Evolutionary conservation across 192 early-diverging fungal genomes (phyloP).

Genomic region (Gryganskiella cystojenkinii): DNA sequence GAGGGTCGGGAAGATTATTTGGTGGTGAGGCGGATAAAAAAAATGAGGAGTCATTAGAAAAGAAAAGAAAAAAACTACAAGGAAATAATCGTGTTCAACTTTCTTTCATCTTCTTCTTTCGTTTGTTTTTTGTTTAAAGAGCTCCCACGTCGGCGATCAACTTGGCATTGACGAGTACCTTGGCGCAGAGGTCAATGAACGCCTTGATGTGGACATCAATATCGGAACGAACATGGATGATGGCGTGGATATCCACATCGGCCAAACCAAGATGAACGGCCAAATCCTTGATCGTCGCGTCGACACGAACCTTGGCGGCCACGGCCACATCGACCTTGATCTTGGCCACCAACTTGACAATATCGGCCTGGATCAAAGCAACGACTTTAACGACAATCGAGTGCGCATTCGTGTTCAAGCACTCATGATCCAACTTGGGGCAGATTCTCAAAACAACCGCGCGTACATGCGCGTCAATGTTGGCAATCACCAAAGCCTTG

Average conservation of each 20-base stretch:
- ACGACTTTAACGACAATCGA: slow-evolving; percentile 23
- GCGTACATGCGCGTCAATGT: slow-evolving; percentile 39
- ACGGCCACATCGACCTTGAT: slow-evolving; percentile 26
- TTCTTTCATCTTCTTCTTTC: too few species aligned
- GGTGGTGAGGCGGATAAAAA: not conserved
- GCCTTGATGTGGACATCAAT: slow-evolving; percentile 32
- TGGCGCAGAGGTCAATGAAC: slow-evolving; percentile 21
- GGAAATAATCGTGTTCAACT: not conserved
- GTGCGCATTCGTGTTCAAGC: slow-evolving; percentile 26
- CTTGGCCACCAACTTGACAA: slow-evolving; percentile 25
- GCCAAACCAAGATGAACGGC: slow-evolving; percentile 6
- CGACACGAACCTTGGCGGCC: slow-evolving; percentile 12
- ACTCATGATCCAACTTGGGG: slow-evolving; percentile 6
- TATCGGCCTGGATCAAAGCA: slow-evolving; percentile 29
- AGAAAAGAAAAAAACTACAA: not conserved
- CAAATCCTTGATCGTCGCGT: slow-evolving; percentile 16
- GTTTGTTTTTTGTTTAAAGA: too few species aligned
- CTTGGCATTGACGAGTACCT: slow-evolving; percentile 18
- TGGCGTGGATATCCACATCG: slow-evolving; percentile 17
- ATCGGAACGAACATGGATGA: slow-evolving; percentile 4
- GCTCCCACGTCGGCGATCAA: slow-evolving; percentile 27
- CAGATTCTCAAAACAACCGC: slow-evolving; percentile 8
- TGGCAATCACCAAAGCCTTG: slow-evolving; percentile 19
- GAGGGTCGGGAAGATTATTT: slow-evolving; percentile 2
- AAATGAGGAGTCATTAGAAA: not conserved